Percentiles rank a stretch among this genome's conserved stretches.
phyloP scores from a whole-genome alignment of 768 basidiomycete genomes.

The Boletellus ananiceps region DNA sequence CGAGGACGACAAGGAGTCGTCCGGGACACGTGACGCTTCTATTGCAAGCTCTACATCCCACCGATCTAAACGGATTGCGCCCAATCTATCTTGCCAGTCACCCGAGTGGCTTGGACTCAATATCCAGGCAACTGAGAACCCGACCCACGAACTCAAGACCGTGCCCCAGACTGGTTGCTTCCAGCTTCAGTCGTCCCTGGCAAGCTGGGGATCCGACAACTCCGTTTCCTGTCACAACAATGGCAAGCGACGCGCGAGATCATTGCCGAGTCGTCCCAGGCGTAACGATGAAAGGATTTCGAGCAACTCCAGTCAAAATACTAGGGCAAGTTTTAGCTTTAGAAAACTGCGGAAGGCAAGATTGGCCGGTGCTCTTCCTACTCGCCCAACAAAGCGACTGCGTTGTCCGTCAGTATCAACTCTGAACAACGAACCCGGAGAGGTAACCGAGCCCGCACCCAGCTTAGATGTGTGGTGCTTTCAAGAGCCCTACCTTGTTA shows the following conservation, averaged over 20 bases:
- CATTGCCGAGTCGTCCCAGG: neutral
- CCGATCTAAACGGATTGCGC: slow-evolving; percentile 10
- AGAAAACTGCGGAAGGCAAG: slow-evolving; percentile 1
- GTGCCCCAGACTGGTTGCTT: neutral
- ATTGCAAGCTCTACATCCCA: slow-evolving; percentile 1
- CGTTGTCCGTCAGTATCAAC: slow-evolving; percentile 7
- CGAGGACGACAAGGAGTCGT: slow-evolving; percentile 16
- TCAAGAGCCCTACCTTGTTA: neutral
- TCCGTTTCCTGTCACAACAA: neutral
- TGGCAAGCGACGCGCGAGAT: neutral
- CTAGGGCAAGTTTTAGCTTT: neutral
- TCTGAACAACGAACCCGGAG: neutral
- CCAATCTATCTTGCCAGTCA: slow-evolving; percentile 3
- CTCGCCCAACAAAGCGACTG: slow-evolving; percentile 9
- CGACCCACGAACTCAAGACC: neutral
- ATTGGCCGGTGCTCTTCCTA: neutral
- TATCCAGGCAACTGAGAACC: neutral
- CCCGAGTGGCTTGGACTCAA: neutral
- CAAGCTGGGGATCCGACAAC: neutral
- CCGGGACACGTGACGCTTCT: neutral
- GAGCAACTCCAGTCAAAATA: neutral
- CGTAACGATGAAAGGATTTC: neutral
- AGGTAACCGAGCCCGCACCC: neutral
- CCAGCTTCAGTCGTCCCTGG: neutral
- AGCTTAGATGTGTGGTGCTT: neutral